Evolutionary conservation across 176 grass and related monocot genomes (phyloP), one percentile per base, ranked within the genome.

Genomic region (Avena insularis): DNA sequence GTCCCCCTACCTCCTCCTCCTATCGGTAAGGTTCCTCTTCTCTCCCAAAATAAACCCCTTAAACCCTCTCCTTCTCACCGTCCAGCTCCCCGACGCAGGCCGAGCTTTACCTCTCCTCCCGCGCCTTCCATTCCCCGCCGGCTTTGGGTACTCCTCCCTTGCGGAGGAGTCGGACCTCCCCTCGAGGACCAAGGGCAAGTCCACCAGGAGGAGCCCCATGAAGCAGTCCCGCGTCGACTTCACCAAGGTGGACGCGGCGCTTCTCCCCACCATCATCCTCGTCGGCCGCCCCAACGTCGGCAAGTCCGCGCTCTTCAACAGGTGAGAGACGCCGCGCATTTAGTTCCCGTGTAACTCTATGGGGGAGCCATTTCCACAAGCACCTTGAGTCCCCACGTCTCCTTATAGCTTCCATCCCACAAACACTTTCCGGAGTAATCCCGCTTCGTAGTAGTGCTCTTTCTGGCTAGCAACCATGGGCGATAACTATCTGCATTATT

Each of bases 271-370:
- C n/a, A 92, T 96, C 65, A 94, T 98, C 49, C 90, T 98, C 58
- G 90, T 98, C 21, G 94, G 97, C 61, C 92, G 94, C 8, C 97
- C 97, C 16, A 98, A 98, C 71, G 97, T 98, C 40, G 97, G 96
- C 73, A 98, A 98, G 88, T 98, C 97, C 4, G 97, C 97, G 0
- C 88, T 98, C 48, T 98, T 98, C 90, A 98, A 98, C 66, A 83
- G 97, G 94, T 98, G 77, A 91, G 88, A 53, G 3, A 15, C 20
- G 2, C 31, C 23, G 60, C 47, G 5, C 59, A 3, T 3, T 11
- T 54, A 15, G 74, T 45, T 83, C 55, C 25, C 43, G n/a, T 77
- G 82, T 63, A 49, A 15, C 67, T 69, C 58, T 60, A 38, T 59
- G 31, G 33, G 49, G 59, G 23, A 56, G 17, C 59, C 71, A 80